phyloP scores from a whole-genome alignment of 768 basidiomycete genomes.

The Trametes villosa region DNA sequence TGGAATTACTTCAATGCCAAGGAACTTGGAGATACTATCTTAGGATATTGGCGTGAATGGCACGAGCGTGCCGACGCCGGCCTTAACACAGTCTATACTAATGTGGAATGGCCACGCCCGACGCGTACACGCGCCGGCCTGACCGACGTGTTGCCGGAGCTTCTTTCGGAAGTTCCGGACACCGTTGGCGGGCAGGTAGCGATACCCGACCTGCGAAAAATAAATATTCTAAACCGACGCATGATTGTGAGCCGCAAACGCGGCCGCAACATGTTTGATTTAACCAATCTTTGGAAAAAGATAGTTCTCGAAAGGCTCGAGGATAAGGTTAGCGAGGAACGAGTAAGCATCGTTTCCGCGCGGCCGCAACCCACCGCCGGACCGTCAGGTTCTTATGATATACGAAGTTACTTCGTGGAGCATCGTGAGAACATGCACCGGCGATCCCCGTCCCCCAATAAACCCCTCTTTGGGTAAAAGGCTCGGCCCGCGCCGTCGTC shows the following conservation, averaged over 20 bases:
- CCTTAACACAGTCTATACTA: background rate
- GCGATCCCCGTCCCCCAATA: conserved; percentile 1
- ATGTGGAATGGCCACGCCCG: background rate
- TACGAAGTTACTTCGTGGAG: background rate
- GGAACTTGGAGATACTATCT: conserved; percentile 35
- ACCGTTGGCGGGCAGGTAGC: background rate
- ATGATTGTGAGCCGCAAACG: conserved; percentile 2
- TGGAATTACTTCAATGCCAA: conserved; percentile 40
- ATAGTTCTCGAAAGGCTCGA: background rate
- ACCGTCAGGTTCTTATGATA: background rate
- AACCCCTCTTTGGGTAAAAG: background rate
- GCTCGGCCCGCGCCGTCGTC: background rate
- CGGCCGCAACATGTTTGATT: background rate
- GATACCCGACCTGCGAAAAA: background rate
- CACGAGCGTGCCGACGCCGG: conserved; percentile 2
- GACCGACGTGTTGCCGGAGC: background rate
- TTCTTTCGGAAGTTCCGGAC: background rate
- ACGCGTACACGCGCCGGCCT: background rate
- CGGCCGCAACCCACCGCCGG: background rate
- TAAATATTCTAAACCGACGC: background rate
- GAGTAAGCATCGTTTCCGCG: background rate
- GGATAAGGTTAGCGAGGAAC: background rate
- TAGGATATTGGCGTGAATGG: conserved; percentile 31
- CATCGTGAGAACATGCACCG: background rate
- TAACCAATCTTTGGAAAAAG: conserved; percentile 8